Conservation (phyloP, 2,329 filamentous ascomycete genomes). For the Penicillium sp. region DNA sequence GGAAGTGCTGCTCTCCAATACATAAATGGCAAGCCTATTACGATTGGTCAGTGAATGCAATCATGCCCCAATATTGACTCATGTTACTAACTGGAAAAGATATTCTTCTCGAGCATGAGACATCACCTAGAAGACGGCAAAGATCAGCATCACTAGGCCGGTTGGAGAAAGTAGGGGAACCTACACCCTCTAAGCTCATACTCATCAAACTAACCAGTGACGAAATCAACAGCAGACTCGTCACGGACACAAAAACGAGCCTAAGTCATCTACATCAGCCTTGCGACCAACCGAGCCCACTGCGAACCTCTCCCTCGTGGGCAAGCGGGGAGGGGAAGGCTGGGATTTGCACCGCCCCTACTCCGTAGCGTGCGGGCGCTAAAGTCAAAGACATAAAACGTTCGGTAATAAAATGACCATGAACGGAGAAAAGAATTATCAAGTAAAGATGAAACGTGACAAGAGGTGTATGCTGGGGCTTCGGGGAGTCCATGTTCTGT, state of each 20-base stretch:
- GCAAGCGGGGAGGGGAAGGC: background rate
- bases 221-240: constrained; percentile 65
- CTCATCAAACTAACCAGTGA: constrained; percentile 63
- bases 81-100: constrained; percentile 57
- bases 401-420: background rate
- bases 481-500: constrained; percentile 20
- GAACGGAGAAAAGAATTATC: constrained; percentile 6
- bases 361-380: background rate
- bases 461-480: constrained; percentile 35
- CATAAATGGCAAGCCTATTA: constrained; percentile 48
- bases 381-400: background rate
- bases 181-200: constrained; percentile 61
- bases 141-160: background rate
- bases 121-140: constrained; percentile 54
- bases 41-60: constrained; percentile 18
- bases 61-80: background rate
- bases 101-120: constrained; percentile 67
- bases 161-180: constrained; percentile 12
- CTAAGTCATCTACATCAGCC: constrained; percentile 33
- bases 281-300: constrained; percentile 17
- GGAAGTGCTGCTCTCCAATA: constrained; percentile 52
- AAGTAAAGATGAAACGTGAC: constrained; percentile 41
- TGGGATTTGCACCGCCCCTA: constrained; percentile 8
- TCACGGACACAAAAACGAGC: constrained; percentile 65
- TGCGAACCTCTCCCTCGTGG: constrained; percentile 15